A percentile compares a stretch with the other conserved stretches of the same genome.
These are phyloP conservation scores for Scutellaria minor DNA, from an alignment of 257 asterid genomes.

Conservation along the genomic window DNA sequence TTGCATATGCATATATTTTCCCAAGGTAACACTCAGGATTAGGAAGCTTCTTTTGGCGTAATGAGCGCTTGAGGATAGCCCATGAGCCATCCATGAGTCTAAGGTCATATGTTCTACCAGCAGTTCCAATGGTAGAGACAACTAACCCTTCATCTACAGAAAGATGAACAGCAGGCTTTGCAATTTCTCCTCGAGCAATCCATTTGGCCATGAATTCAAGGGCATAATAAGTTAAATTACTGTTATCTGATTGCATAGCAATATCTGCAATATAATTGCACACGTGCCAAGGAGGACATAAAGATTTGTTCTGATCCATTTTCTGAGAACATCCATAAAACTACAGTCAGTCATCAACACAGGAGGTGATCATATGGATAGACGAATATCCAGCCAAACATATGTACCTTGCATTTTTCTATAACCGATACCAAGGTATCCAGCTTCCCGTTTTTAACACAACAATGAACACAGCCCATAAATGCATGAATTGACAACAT, in stretches of 20 bases:
- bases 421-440: constrained; percentile 74
- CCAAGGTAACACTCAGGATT: constrained; percentile 72
- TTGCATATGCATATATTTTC: constrained; percentile 74
- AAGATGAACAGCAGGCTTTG: constrained; percentile 56
- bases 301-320: constrained; percentile 82
- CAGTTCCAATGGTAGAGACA: constrained; percentile 82
- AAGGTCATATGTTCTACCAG: constrained; percentile 71
- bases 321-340: constrained; percentile 55
- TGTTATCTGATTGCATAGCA: constrained; percentile 71
- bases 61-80: constrained; percentile 79
- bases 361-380: constrained; percentile 9
- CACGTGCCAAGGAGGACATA: constrained; percentile 70
- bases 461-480: constrained; percentile 53
- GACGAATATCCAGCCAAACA: constrained; percentile 26
- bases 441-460: constrained; percentile 58
- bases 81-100: constrained; percentile 82
- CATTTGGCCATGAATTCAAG: constrained; percentile 79
- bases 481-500: constrained; percentile 63
- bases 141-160: constrained; percentile 78
- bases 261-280: constrained; percentile 73
- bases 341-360: constrained; percentile 27
- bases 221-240: constrained; percentile 63
- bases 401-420: constrained; percentile 87
- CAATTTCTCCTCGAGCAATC: constrained; percentile 73
- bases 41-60: constrained; percentile 62